These are phyloP conservation scores for Rhizoclosmatium globosum DNA, from an alignment of 192 early-diverging fungal species.

Conservation along the genomic window DNA sequence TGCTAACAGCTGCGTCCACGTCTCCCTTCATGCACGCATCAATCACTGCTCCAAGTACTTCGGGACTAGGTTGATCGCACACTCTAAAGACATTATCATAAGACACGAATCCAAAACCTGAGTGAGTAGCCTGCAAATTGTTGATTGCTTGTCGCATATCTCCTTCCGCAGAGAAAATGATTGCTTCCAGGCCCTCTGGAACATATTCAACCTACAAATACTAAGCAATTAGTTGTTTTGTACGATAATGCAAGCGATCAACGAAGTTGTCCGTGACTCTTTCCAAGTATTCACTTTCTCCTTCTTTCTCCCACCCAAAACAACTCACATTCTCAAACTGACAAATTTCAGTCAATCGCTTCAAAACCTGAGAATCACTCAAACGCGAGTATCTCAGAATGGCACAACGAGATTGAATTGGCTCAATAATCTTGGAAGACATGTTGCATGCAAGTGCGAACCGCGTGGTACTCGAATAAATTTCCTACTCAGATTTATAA, in stretches of 20 bases:
- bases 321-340: conserved; percentile 72
- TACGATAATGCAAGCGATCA: not conserved
- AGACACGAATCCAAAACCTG: conserved; percentile 86
- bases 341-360: conserved; percentile 86
- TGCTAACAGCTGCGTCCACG: conserved; percentile 75
- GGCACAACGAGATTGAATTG: conserved; percentile 95
- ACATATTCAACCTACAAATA: conserved; percentile 75
- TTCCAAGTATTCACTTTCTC: not conserved
- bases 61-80: conserved; percentile 97
- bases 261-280: not conserved
- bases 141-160: conserved; percentile 99
- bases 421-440: conserved; percentile 97
- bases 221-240: not conserved
- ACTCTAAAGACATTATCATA: conserved; percentile 95
- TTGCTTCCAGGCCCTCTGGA: conserved; percentile 88
- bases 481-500: conserved; percentile 58
- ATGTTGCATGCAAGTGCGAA: conserved; percentile 98
- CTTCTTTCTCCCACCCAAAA: not conserved
- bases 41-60: conserved; percentile 78
- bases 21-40: conserved; percentile 71
- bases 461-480: conserved; percentile 93
- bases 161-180: conserved; percentile 96
- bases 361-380: conserved; percentile 79
- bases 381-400: conserved; percentile 87
- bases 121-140: conserved; percentile 90